phyloP scores from a whole-genome alignment of 2,329 filamentous ascomycete species.

The Botrytis squamosa region DNA sequence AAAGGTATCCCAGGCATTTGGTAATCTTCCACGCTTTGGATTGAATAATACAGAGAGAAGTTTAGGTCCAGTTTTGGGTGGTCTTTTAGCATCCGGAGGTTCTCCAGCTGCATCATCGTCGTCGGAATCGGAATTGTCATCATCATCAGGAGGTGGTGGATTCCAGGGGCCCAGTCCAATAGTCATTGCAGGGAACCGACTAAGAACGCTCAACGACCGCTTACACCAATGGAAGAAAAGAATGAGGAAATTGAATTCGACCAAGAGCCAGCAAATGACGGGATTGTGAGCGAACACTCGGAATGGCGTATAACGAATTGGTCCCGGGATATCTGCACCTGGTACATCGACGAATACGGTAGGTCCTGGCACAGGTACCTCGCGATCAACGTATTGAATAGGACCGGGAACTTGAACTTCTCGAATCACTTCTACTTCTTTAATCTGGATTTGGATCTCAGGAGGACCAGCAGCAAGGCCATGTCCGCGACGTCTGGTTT shows the following conservation, averaged over 20 bases:
- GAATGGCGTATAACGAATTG: constrained; percentile 15
- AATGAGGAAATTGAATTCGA: constrained; percentile 21
- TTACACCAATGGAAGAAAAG: constrained; percentile 9
- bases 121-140: not conserved
- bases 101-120: not conserved
- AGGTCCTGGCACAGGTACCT: constrained; percentile 4
- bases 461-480: not conserved
- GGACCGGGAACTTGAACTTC: not conserved
- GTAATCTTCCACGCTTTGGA: constrained; percentile 2
- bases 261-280: constrained; percentile 18
- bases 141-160: not conserved
- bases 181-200: not conserved
- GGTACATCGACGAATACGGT: too few relatives aligned
- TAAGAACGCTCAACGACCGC: not conserved
- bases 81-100: not conserved
- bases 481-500: not conserved
- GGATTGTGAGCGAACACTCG: constrained; percentile 19
- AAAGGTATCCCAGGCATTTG: constrained; percentile 2
- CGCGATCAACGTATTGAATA: not conserved
- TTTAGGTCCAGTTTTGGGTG: not conserved
- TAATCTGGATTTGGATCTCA: not conserved
- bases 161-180: not conserved
- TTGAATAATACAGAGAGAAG: not conserved
- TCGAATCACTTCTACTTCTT: constrained; percentile 1
- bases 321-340: not conserved